These are phyloP conservation scores for Diaporthe citriasiana DNA, from an alignment of 2,329 filamentous ascomycete species.

Conservation along the genomic window DNA sequence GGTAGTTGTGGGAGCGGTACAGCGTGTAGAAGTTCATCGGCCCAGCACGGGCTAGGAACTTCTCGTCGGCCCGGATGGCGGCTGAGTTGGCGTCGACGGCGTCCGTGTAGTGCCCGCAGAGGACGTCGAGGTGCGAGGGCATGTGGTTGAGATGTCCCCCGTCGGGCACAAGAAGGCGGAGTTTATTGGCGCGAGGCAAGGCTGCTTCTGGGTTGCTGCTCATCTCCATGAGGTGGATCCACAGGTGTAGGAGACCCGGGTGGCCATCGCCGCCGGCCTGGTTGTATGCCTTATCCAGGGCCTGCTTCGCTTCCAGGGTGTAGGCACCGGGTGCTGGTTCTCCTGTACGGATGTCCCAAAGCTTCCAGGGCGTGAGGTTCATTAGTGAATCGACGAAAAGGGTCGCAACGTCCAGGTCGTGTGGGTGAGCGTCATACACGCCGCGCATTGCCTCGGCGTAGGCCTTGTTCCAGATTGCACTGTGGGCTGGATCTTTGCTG, in stretches of 20 bases:
- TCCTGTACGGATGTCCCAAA: conserved; percentile 58
- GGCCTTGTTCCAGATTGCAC: conserved; percentile 66
- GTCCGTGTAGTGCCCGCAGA: conserved; percentile 78
- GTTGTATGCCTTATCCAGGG: conserved; percentile 71
- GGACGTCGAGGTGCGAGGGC: conserved; percentile 82
- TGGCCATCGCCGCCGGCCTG: conserved; percentile 64
- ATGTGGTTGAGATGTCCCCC: conserved; percentile 75
- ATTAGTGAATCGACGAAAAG: conserved; percentile 68
- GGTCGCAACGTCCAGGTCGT: conserved; percentile 48
- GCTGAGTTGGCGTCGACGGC: conserved; percentile 77
- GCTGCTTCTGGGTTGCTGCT: conserved; percentile 77
- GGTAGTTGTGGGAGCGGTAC: conserved; percentile 81
- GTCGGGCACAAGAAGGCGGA: conserved; percentile 77
- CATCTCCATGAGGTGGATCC: conserved; percentile 49
- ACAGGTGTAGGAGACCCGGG: conserved; percentile 76
- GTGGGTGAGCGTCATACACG: conserved; percentile 53
- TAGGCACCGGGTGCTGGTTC: conserved; percentile 65
- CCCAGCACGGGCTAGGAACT: conserved; percentile 71
- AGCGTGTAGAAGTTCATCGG: conserved; percentile 81
- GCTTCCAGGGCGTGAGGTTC: conserved; percentile 63
- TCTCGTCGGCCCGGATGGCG: conserved; percentile 77
- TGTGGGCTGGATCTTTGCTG: conserved; percentile 54
- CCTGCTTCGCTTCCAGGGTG: conserved; percentile 69
- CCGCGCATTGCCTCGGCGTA: conserved; percentile 70
- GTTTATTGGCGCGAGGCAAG: conserved; percentile 70